These are phyloP conservation scores for Aspergillus indologenus DNA, from an alignment of 495 filamentous ascomycete genomes.

Conservation along the genomic window DNA sequence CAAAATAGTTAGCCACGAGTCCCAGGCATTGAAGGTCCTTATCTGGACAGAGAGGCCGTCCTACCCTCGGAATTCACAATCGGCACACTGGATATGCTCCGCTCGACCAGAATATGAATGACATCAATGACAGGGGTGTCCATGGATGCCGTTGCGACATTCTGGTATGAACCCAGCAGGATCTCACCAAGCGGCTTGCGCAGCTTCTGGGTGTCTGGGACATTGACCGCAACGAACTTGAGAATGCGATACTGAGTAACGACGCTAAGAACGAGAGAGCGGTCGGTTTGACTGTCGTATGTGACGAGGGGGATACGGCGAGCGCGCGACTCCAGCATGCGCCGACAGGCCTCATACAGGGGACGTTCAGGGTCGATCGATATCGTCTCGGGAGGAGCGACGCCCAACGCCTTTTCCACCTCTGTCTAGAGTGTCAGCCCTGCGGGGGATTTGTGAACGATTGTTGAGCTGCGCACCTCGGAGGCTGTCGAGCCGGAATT, in stretches of 20 bases:
- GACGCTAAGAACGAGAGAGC: conserved; percentile 91
- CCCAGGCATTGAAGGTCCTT: not conserved
- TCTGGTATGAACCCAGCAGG: conserved; percentile 78
- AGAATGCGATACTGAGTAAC: conserved; percentile 97
- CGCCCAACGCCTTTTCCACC: conserved; percentile 90
- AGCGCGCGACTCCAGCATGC: conserved; percentile 89
- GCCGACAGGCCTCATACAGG: conserved; percentile 91
- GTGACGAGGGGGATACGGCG: conserved; percentile 93
- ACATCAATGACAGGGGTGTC: conserved; percentile 92
- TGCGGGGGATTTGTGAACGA: not conserved
- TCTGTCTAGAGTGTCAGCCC: conserved; percentile 52
- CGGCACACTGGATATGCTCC: conserved; percentile 91
- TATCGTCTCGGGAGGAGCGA: conserved; percentile 88
- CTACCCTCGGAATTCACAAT: conserved; percentile 80
- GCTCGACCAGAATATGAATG: conserved; percentile 88
- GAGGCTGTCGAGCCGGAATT: conserved; percentile 90
- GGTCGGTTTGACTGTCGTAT: conserved; percentile 88
- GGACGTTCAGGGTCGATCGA: conserved; percentile 86
- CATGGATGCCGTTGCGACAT: conserved; percentile 82
- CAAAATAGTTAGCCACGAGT: conserved; percentile 1
- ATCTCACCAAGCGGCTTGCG: conserved; percentile 84
- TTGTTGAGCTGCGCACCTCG: conserved; percentile 56
- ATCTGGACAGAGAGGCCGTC: not conserved
- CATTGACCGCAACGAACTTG: conserved; percentile 98
- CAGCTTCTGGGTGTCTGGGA: conserved; percentile 82